Percentiles rank a stretch among this genome's conserved stretches.
Evolutionary conservation across 148 eudicot species (phyloP).

Genomic region (Pouteria glomerata): DNA sequence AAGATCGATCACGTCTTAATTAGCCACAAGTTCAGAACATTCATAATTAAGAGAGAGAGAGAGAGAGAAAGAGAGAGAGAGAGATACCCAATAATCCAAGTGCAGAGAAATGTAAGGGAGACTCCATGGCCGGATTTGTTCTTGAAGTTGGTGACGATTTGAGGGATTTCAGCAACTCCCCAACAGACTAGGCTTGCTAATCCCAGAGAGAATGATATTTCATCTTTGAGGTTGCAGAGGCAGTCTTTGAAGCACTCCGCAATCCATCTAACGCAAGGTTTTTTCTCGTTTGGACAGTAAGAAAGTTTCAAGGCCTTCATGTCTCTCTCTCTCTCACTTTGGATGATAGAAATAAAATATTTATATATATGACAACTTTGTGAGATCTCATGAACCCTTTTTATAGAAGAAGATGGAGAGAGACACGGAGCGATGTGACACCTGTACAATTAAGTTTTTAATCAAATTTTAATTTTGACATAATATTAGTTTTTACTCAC

Average conservation of each 20-base stretch:
- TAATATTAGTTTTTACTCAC: no score
- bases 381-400: neutral
- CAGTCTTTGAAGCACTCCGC: conserved; percentile 46
- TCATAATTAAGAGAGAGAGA: neutral
- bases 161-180: conserved; percentile 59
- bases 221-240: conserved; percentile 38
- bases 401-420: neutral
- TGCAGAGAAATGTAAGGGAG: conserved; percentile 42
- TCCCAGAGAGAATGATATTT: conserved; percentile 38
- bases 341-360: neutral
- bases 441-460: no score
- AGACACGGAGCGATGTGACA: neutral
- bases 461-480: no score
- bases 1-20: neutral
- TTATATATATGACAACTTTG: neutral
- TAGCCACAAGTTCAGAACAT: neutral
- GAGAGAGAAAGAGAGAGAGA: neutral
- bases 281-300: conserved; percentile 33
- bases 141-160: conserved; percentile 48
- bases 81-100: conserved; percentile 49
- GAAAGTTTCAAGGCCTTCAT: neutral
- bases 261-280: conserved; percentile 34
- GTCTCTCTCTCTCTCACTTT: conserved; percentile 2
- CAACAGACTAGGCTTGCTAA: conserved; percentile 43
- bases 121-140: conserved; percentile 54